phyloP scores from a whole-genome alignment of 2,329 filamentous ascomycete species.

The Canariomyces notabilis region DNA sequence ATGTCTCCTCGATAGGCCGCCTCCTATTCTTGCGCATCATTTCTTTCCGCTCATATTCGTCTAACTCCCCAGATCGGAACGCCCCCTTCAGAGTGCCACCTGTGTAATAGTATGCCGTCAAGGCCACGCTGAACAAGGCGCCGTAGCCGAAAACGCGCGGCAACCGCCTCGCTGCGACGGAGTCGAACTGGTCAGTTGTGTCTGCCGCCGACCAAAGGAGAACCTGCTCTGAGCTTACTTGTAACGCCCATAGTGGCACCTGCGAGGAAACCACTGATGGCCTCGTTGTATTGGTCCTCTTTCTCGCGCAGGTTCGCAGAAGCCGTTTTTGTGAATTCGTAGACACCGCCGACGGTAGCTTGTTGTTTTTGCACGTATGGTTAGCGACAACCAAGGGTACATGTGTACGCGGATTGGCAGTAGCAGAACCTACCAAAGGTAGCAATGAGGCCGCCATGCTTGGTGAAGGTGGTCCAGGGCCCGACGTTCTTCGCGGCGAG shows the following conservation, averaged over 20 bases:
- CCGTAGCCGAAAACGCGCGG: conserved; percentile 67
- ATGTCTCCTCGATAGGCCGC: conserved; percentile 70
- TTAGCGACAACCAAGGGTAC: background rate
- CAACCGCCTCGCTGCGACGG: conserved; percentile 54
- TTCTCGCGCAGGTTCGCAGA: conserved; percentile 81
- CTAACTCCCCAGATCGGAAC: conserved; percentile 48
- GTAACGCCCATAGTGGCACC: conserved; percentile 68
- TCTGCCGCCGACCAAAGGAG: conserved; percentile 3
- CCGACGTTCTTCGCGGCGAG: conserved; percentile 78
- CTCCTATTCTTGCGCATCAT: conserved; percentile 67
- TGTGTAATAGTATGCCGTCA: conserved; percentile 64
- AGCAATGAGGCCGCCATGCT: conserved; percentile 66
- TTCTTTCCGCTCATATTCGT: conserved; percentile 73
- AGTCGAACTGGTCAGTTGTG: background rate
- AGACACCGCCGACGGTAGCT: conserved; percentile 71
- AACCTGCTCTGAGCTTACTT: conserved; percentile 62
- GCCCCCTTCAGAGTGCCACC: conserved; percentile 53
- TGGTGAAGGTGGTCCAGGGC: conserved; percentile 72
- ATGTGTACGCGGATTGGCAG: background rate
- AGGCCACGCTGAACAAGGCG: conserved; percentile 46
- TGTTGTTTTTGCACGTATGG: conserved; percentile 18
- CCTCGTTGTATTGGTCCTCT: conserved; percentile 71
- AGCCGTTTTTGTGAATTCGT: conserved; percentile 70
- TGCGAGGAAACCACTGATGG: conserved; percentile 69
- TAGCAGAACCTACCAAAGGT: conserved; percentile 53